A percentile compares a stretch with the other conserved stretches of the same genome.
Evolutionary conservation across 1,139 yeast species (phyloP).

Genomic region (Geotrichum australiense): DNA sequence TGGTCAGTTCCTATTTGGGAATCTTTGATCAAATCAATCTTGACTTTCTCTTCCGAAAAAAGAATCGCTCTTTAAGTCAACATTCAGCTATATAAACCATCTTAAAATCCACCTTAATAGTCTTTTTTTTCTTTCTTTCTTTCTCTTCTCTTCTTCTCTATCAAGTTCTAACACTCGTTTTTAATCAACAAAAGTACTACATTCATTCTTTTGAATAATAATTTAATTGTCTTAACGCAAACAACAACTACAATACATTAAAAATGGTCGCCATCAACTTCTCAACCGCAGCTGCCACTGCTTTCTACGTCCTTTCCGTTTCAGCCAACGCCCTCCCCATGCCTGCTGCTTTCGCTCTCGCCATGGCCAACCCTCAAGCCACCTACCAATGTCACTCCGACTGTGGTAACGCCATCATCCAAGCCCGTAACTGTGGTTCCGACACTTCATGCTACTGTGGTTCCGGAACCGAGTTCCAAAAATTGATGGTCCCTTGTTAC

Average conservation of each 20-base stretch:
- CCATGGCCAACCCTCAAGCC: conserved; percentile 17
- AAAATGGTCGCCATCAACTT: conserved; percentile 3
- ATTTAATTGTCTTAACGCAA: too few relatives aligned
- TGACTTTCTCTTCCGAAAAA: too few relatives aligned
- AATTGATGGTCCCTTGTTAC: conserved; percentile 8
- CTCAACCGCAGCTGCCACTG: not conserved
- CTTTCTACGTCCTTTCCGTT: not conserved
- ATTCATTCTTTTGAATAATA: too few relatives aligned
- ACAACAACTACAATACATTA: too few relatives aligned
- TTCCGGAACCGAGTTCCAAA: conserved; percentile 8
- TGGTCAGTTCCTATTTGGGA: too few relatives aligned
- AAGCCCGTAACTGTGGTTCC: conserved; percentile 11
- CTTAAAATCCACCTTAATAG: too few relatives aligned
- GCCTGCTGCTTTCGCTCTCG: conserved; percentile 16
- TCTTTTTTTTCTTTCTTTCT: not conserved
- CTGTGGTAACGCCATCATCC: conserved; percentile 17
- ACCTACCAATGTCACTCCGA: conserved; percentile 14
- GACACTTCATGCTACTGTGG: conserved; percentile 14
- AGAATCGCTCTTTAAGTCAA: too few relatives aligned
- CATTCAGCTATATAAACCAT: too few relatives aligned
- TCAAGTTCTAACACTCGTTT: not conserved
- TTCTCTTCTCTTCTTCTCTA: not conserved
- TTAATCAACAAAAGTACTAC: too few relatives aligned
- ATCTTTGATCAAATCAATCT: too few relatives aligned
- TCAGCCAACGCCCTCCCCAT: conserved; percentile 11